Percentiles rank a stretch among this genome's conserved stretches.
phyloP scores from a whole-genome alignment of 2,329 filamentous ascomycete species.

The Cladosporium sp. region DNA sequence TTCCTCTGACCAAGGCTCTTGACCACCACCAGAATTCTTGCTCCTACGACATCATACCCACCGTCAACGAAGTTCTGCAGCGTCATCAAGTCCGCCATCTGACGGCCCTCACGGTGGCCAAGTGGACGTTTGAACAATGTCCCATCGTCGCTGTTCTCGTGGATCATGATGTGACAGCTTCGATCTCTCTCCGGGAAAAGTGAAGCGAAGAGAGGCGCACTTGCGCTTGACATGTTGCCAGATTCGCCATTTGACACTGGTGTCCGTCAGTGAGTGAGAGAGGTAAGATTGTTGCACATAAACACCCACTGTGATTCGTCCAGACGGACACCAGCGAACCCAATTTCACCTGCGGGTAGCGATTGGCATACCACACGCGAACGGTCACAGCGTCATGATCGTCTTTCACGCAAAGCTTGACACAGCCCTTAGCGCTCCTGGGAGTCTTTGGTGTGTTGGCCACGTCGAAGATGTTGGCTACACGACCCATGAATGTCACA shows the following conservation, averaged over 20 bases:
- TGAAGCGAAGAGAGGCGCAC: slow-evolving; percentile 54
- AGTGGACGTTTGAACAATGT: slow-evolving; percentile 50
- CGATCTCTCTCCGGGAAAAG: slow-evolving; percentile 59
- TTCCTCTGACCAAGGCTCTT: slow-evolving; percentile 57
- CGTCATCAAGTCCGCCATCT: slow-evolving; percentile 55
- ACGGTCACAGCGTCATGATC: slow-evolving; percentile 57
- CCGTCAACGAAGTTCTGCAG: slow-evolving; percentile 56
- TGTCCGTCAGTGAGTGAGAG: not conserved
- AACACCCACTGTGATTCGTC: slow-evolving; percentile 50
- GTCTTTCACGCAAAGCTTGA: slow-evolving; percentile 59
- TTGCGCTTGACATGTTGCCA: slow-evolving; percentile 41
- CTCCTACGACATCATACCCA: slow-evolving; percentile 54
- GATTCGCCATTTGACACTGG: slow-evolving; percentile 50
- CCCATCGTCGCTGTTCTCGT: slow-evolving; percentile 49
- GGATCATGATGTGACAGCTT: slow-evolving; percentile 55
- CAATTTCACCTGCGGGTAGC: slow-evolving; percentile 47
- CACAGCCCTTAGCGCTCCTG: slow-evolving; percentile 50
- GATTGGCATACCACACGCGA: slow-evolving; percentile 41
- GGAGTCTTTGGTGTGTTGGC: slow-evolving; percentile 45
- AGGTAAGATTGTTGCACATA: slow-evolving; percentile 6
- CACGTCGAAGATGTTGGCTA: slow-evolving; percentile 57
- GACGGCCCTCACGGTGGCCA: slow-evolving; percentile 39
- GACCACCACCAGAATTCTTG: slow-evolving; percentile 58
- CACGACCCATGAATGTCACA: slow-evolving; percentile 55
- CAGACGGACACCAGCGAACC: slow-evolving; percentile 59